A percentile compares a stretch with the other conserved stretches of the same genome.
These are phyloP conservation scores for Zygoascus bituminiphila DNA, from an alignment of 805 yeast genomes.

Conservation along the genomic window DNA sequence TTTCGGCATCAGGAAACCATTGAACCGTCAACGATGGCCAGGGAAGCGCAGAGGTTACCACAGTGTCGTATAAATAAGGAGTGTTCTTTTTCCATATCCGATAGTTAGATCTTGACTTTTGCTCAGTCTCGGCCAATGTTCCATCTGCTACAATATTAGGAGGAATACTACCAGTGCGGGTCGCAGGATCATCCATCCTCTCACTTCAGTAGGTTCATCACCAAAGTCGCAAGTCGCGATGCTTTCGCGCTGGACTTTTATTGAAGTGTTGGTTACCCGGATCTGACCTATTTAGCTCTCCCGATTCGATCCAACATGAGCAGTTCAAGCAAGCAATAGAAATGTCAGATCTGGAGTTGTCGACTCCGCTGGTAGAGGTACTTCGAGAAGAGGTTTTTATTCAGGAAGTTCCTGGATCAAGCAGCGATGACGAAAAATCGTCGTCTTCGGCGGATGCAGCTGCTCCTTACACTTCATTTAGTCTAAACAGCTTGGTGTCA, in stretches of 20 bases:
- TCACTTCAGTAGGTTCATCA: too few relatives aligned
- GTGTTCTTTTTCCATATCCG: slow-evolving; percentile 55
- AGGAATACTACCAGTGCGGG: not conserved
- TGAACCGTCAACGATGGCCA: slow-evolving; percentile 60
- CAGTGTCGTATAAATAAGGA: slow-evolving; percentile 45
- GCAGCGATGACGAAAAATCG: not conserved
- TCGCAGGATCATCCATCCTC: not conserved
- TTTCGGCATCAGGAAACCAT: slow-evolving; percentile 50
- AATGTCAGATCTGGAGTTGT: not conserved
- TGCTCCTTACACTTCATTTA: not conserved
- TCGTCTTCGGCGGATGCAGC: not conserved
- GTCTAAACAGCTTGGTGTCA: slow-evolving; percentile 1
- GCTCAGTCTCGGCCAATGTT: not conserved
- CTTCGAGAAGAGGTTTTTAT: not conserved
- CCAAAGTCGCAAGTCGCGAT: not conserved
- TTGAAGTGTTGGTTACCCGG: too few relatives aligned
- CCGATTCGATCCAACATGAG: not conserved
- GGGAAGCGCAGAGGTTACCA: slow-evolving; percentile 44
- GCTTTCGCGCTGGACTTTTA: not conserved
- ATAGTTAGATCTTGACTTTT: slow-evolving; percentile 27
- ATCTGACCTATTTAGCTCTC: too few relatives aligned
- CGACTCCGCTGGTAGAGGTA: not conserved
- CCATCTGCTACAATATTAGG: not conserved
- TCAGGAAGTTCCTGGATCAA: not conserved
- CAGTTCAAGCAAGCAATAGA: too few relatives aligned